Base-by-base conservation (phyloP, 441 rosid species). In the Daphne laureola region DNA sequence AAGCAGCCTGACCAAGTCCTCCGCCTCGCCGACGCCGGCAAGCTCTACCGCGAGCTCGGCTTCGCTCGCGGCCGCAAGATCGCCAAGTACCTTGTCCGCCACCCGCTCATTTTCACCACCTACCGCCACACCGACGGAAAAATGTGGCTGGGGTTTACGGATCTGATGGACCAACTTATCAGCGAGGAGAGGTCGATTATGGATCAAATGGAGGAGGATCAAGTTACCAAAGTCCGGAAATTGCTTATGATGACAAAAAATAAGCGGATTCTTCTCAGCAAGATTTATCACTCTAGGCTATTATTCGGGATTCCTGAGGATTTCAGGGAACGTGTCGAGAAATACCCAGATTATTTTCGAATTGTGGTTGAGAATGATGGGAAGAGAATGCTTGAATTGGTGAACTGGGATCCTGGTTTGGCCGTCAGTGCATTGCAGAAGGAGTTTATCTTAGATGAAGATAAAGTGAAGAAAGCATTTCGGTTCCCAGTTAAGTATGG, bases 61-160 rank as follows among this genome's bases (percentile, higher is more conserved):
- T 86, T 91, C 73, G 77, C 90, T 11, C 95, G 98, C 26, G 97
- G 95, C n/a, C 93, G 97, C 51, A 82, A 82, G 65, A 76, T 82
- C 63, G 49, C 74, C 52, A 77, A 75, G 14, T 90, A 57, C 55
- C 57, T 84, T 64, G 66, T 68, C 27, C 80, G 73, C 59, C 89
- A 90, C 25, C 95, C 91, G 0, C 71, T 82, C 1, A 58, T 90
- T 48, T 77, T 84, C 57, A 73, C 80, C 54, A 70, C 60, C 41
- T 80, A 81, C 60, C 83, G 90, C 41, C 87, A 86, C 54, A 43
- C 54, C 16, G 91, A 87, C 48, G 77, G 74, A 46, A 86, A 81
- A 65, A 73, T 84, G 69, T 84, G 95, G 86, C 18, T 89, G 43
- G 96, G 97, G 15, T 84, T 89, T 57, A 58, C 95, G 0, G 84